A percentile compares a stretch with the other conserved stretches of the same genome.
These are phyloP conservation scores for Xerocomus potaroensis DNA, from an alignment of 768 basidiomycete species.

Conservation along the genomic window DNA sequence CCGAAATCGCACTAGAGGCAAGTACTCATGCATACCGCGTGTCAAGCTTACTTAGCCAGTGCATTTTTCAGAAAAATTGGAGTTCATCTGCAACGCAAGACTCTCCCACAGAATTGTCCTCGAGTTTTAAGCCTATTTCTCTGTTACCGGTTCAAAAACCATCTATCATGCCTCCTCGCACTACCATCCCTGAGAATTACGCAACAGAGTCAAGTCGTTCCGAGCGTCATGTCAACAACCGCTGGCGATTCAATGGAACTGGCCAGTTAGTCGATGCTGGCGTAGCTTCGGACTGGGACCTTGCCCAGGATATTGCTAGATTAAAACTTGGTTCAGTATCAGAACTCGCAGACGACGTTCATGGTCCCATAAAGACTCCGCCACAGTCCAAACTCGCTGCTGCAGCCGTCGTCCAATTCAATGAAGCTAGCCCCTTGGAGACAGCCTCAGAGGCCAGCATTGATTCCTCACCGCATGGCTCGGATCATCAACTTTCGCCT, in stretches of 20 bases:
- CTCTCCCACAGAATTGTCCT: conserved; percentile 33
- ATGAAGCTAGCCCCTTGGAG: conserved; percentile 68
- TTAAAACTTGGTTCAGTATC: conserved; percentile 59
- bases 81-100: conserved; percentile 39
- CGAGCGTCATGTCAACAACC: conserved; percentile 41
- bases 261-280: conserved; percentile 60
- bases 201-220: conserved; percentile 27
- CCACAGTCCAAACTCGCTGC: conserved; percentile 59
- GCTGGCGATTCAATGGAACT: conserved; percentile 62
- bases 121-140: conserved; percentile 28
- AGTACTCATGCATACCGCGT: conserved; percentile 24
- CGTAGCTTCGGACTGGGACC: conserved; percentile 58
- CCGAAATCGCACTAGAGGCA: conserved; percentile 45
- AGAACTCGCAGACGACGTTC: conserved; percentile 49
- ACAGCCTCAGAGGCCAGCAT: conserved; percentile 67
- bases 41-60: conserved; percentile 19
- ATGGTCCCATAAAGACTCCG: conserved; percentile 55
- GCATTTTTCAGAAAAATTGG: conserved; percentile 42
- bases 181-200: conserved; percentile 28
- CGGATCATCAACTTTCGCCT: conserved; percentile 60
- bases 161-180: conserved; percentile 47
- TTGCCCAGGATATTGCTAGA: conserved; percentile 69
- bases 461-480: conserved; percentile 66
- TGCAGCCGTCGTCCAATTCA: conserved; percentile 50
- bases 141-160: conserved; percentile 38